Base-by-base conservation (phyloP, 75 land plant species). In the Picea sitchensis region DNA sequence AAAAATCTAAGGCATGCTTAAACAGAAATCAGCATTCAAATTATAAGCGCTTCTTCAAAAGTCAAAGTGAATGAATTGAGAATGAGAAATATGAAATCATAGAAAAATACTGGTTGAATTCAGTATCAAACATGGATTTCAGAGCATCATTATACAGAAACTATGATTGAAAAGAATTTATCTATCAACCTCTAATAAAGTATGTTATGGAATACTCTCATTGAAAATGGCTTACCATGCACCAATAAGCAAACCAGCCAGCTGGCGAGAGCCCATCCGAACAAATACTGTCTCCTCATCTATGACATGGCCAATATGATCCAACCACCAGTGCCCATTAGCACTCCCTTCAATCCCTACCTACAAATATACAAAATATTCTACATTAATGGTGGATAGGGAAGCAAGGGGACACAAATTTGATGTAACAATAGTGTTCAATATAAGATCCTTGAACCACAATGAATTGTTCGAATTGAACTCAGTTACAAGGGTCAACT, bases 311-410 rank as follows among this genome's bases (percentile, higher is more conserved):
- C 89, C 96, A 75, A 96, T 92, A 75, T 68, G 85, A 65, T 91
- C 97, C 75, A 94, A 78, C 99, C 99, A 96, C 99, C 97, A 96
- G 60, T 94, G 95, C 26, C 99, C 98, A 77, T 85, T 87, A 56
- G 90, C 79, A 84, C 99, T 96, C 31, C 99, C 92, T 73, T 88
- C 94, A 79, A 93, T 81, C 76, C 99, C 99, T 32, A 96, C 94
- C 97, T 94, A 85, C 69, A 88, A 68, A 76, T 76, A 30, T 54
- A 59, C 18, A 76, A 58, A 15, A 71, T 6, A 9, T 9, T 71
- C 11, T 41, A 4, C 74, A 71, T 44, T 9, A 15, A 41, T 71
- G 47, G 54, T 2, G 18, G n/a, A 71, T n/a, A 71, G 14, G 0
- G 11, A 71, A 71, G 3, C 41, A 71, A 71, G n/a, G 11, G 20